A percentile compares a stretch with the other conserved stretches of the same genome.
phyloP scores from a whole-genome alignment of 768 basidiomycete genomes.

The Auriculariales sp. region DNA sequence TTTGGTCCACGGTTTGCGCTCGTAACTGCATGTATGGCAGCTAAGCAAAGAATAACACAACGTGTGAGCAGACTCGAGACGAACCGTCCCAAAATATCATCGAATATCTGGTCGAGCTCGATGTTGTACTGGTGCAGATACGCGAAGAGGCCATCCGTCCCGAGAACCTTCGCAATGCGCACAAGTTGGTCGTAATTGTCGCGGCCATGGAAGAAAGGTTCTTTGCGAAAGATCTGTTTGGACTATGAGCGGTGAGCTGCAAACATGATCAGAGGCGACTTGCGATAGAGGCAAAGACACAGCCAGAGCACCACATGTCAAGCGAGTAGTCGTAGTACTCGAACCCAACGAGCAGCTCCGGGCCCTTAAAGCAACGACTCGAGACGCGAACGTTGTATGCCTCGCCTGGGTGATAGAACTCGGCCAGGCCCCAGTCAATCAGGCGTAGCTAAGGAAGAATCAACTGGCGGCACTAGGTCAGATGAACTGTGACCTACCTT shows the following conservation, averaged over 20 bases:
- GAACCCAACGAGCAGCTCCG: slow-evolving; percentile 56
- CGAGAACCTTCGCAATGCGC: slow-evolving; percentile 52
- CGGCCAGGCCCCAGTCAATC: slow-evolving; percentile 67
- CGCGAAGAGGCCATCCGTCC: slow-evolving; percentile 47
- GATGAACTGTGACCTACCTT: slow-evolving; percentile 26
- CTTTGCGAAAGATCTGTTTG: slow-evolving; percentile 50
- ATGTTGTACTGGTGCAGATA: slow-evolving; percentile 50
- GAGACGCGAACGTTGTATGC: slow-evolving; percentile 64
- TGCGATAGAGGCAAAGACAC: slow-evolving; percentile 65
- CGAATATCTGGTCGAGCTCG: slow-evolving; percentile 48
- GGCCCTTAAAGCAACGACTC: slow-evolving; percentile 59
- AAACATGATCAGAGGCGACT: slow-evolving; percentile 9
- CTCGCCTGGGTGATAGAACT: slow-evolving; percentile 58
- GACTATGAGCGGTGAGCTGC: not conserved
- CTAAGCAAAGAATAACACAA: not conserved
- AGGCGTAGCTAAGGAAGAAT: slow-evolving; percentile 27
- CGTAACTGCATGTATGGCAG: slow-evolving; percentile 29
- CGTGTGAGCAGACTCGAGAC: slow-evolving; percentile 8
- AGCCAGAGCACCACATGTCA: slow-evolving; percentile 62
- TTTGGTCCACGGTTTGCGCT: slow-evolving; percentile 49
- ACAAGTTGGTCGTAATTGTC: slow-evolving; percentile 64
- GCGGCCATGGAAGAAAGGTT: slow-evolving; percentile 61
- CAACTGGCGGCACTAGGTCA: not conserved
- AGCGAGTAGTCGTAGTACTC: slow-evolving; percentile 59
- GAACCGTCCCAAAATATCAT: slow-evolving; percentile 35